Conservation (phyloP, 305 asterid genomes). For the Solanum hybrid region DNA sequence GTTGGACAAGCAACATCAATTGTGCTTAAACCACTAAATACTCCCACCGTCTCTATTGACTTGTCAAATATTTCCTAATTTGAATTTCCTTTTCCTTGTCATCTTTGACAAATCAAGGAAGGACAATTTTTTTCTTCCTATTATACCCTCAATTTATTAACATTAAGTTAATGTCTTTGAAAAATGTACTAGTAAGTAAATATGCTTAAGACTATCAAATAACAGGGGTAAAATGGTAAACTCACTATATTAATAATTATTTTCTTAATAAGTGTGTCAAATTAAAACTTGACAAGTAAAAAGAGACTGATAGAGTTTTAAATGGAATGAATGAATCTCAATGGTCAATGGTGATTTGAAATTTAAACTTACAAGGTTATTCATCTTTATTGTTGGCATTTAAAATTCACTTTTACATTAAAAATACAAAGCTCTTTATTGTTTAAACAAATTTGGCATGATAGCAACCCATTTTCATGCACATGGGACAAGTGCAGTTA, state of each 20-base stretch:
- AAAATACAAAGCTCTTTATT: neutral
- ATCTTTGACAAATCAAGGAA: neutral
- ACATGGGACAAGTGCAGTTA: neutral
- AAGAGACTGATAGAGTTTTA: too few relatives aligned
- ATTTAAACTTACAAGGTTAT: neutral
- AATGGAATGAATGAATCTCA: neutral
- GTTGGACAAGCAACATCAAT: neutral
- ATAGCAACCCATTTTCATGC: neutral
- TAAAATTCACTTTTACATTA: neutral
- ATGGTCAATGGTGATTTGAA: neutral
- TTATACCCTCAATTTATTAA: neutral
- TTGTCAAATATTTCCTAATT: too few relatives aligned
- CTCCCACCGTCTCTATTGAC: neutral
- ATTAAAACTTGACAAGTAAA: neutral
- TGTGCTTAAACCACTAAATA: neutral
- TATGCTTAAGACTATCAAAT: neutral
- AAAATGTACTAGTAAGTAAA: neutral
- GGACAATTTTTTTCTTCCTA: neutral
- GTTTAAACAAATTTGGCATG: neutral
- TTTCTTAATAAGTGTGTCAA: too few relatives aligned
- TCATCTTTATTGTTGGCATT: neutral
- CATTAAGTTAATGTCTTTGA: too few relatives aligned
- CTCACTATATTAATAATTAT: too few relatives aligned
- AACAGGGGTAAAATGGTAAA: neutral
- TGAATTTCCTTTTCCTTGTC: neutral